These are phyloP conservation scores for Stipa capillata DNA, from an alignment of 176 grass and related monocot genomes.

Conservation along the genomic window DNA sequence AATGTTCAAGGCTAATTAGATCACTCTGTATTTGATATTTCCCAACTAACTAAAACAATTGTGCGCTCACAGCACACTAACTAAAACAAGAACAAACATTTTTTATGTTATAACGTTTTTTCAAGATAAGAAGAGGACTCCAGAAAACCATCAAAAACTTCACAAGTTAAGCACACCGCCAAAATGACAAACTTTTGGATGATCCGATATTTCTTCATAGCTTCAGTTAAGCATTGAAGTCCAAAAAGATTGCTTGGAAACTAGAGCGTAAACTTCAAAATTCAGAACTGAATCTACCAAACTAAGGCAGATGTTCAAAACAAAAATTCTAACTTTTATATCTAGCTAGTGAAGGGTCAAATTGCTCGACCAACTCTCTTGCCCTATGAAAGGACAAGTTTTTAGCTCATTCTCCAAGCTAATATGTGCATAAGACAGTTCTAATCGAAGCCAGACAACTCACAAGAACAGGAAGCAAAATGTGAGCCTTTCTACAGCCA, in stretches of 20 bases:
- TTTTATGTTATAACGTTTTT: background rate
- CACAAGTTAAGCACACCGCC: background rate
- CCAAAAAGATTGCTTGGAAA: background rate
- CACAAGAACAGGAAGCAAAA: background rate
- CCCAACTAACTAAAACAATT: background rate
- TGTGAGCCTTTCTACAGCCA: background rate
- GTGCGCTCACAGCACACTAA: background rate
- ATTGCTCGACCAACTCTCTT: background rate
- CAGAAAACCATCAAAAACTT: background rate
- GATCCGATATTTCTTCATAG: background rate
- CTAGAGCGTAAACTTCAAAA: background rate
- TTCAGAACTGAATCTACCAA: background rate
- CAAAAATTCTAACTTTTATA: background rate
- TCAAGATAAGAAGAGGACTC: background rate
- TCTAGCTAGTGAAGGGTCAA: background rate
- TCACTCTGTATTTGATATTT: background rate
- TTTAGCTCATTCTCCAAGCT: background rate
- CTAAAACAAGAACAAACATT: background rate
- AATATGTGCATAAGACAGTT: background rate
- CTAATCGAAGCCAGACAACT: background rate
- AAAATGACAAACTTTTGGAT: background rate
- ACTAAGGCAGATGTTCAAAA: background rate
- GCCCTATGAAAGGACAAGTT: background rate
- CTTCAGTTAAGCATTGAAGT: background rate
- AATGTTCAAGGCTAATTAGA: background rate